Evolutionary conservation across 2,329 filamentous ascomycete species (phyloP), one percentile per base, ranked within the genome.

Genomic region (Tolypocladium inflatum): DNA sequence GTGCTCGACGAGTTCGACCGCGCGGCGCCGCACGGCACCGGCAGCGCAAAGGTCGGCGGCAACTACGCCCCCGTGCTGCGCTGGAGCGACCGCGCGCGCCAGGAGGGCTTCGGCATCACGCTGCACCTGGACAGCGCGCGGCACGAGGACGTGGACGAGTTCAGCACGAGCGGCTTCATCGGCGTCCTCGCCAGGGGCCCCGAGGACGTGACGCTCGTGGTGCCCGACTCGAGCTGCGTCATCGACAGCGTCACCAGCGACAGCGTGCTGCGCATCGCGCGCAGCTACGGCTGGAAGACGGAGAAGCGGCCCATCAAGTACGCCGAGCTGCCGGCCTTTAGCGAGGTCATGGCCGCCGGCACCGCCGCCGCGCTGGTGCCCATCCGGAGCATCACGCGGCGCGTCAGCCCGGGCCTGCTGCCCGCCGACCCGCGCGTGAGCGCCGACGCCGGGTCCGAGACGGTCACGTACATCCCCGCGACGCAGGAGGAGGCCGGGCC

Each of bases 1-100:
- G 89, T 97, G 60, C 80, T 97, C 3, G 93, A 97, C 67, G 88
- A 94, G 37, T 97, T 97, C 70, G 93, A 97, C 73, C 89, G 93
- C 37, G 84, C 92, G 0, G 93, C 93, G n/a, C 93, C 94, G 1
- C 85, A 91, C 66, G 93, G 93, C 1, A 95, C 90, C 0, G 93
- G 93, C 0, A 87, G 85, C 61, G 93, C 91, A n/a, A 97, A 97
- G 76, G 82, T 97, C 3, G 93, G 94, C 33, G 94, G 93, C 17
- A 97, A 97, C 76, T 97, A 97, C 70, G 93, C 92, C 11, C 93
- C 93, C 3, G 93, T 97, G 6, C 75, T 97, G 67, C 81, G 89
- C 58, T 91, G 90, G 81, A 95, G 90, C 68, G 91, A 96, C 66
- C 87, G 83, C 68, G 93, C 94, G 1, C 79, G 87, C 59, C 76